Percentiles rank a stretch among this genome's conserved stretches.
phyloP scores from a whole-genome alignment of 2,329 filamentous ascomycete genomes.

The Apiospora arundinis region DNA sequence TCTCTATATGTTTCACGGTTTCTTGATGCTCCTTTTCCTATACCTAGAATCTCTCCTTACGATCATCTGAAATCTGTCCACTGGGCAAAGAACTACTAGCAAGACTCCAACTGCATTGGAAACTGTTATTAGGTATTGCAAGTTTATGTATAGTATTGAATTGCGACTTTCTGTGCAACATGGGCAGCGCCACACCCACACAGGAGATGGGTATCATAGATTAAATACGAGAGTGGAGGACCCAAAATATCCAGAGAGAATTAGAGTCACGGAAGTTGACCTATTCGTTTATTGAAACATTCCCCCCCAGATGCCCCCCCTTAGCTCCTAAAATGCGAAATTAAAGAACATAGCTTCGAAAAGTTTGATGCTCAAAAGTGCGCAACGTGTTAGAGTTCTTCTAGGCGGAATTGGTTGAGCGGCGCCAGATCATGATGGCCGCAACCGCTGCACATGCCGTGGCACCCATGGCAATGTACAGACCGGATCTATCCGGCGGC shows the following conservation, averaged over 20 bases:
- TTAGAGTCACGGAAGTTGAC: not conserved
- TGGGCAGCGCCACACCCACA: slow-evolving; percentile 10
- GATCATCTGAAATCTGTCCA: too few relatives aligned
- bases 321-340: slow-evolving; percentile 20
- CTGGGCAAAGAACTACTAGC: not conserved
- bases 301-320: not conserved
- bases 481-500: slow-evolving; percentile 78
- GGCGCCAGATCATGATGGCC: slow-evolving; percentile 69
- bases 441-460: slow-evolving; percentile 68
- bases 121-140: not conserved
- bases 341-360: not conserved
- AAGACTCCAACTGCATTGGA: not conserved
- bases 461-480: slow-evolving; percentile 86
- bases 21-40: too few relatives aligned
- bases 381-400: not conserved
- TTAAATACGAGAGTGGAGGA: slow-evolving; percentile 20
- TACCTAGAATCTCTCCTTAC: too few relatives aligned
- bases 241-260: not conserved
- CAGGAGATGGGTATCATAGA: slow-evolving; percentile 22
- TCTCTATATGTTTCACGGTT: too few relatives aligned
- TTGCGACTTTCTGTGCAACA: not conserved
- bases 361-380: not conserved
- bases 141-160: slow-evolving; percentile 8
- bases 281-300: not conserved
- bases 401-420: slow-evolving; percentile 55